Base-by-base conservation (phyloP, 2,329 filamentous ascomycete genomes). In the Lecanicillium sp. region DNA sequence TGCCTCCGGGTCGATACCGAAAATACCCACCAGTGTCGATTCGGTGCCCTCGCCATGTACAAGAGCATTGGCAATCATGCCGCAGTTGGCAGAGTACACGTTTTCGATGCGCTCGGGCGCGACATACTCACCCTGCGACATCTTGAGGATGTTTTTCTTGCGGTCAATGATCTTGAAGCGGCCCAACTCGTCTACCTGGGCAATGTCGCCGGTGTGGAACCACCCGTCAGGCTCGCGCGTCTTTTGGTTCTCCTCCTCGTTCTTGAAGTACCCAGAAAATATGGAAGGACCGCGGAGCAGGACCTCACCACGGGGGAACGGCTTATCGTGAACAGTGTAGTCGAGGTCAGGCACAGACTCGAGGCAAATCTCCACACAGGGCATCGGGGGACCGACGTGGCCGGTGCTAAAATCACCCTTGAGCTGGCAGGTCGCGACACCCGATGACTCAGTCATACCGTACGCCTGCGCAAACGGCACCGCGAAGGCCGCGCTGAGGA, bases 111-210 rank as follows among this genome's bases (percentile, higher is more conserved):
- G 87, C 71, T 98, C 93, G 12, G 93, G 93, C 1, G 90, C 95
- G 60, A 98, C 89, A 70, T 98, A 98, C 71, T 98, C 93, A 65
- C 93, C 93, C 68, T 98, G 93, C 0, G 91, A 84, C 48, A 98
- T 81, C 78, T 98, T 98, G 63, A 98, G 81, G n/a, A 98, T 88
- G 69, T 97, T 97, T 85, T 98, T 98, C 70, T 90, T 85, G 59
- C 93, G 90, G 68, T 98, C 93, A 59, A 98, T 85, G 67, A 98
- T 95, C 67, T 81, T 83, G 74, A 97, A 85, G 52, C 90, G 87
- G 53, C 93, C 93, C 61, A 87, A 68, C 56, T 83, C 82, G 67
- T 98, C 93, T 20, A 98, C 75, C 54, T 83, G 79, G 61, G 83
- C 88, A 55, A 98, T 91, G 60, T 98, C 93, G 48, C 93, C 93